phyloP scores from a whole-genome alignment of 495 filamentous ascomycete genomes.

The Penicillium nucicola region DNA sequence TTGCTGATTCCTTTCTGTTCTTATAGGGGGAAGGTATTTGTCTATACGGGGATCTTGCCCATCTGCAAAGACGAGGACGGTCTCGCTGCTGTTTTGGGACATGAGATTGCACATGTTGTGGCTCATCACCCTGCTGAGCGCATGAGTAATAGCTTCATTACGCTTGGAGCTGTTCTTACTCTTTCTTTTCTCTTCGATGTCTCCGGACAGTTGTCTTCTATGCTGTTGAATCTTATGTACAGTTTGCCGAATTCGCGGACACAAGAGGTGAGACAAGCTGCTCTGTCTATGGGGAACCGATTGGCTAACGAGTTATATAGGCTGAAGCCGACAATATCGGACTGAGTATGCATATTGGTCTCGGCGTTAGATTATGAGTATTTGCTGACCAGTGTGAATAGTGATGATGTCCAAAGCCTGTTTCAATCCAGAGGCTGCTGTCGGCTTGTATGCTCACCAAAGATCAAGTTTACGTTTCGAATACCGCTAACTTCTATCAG shows the following conservation, averaged over 20 bases:
- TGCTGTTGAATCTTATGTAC: conserved; percentile 60
- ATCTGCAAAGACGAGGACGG: conserved; percentile 70
- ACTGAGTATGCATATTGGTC: conserved; percentile 44
- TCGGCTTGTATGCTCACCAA: conserved; percentile 44
- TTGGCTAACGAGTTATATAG: conserved; percentile 16
- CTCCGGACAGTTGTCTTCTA: conserved; percentile 40
- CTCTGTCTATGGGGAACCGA: background rate
- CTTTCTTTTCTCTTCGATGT: conserved; percentile 50
- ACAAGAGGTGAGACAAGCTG: conserved; percentile 50
- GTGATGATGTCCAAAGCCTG: conserved; percentile 63
- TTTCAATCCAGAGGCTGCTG: conserved; percentile 73
- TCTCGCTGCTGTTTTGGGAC: conserved; percentile 79
- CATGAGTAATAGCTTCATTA: conserved; percentile 60
- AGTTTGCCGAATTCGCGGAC: conserved; percentile 66
- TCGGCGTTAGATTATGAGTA: conserved; percentile 33
- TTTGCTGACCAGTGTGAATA: conserved; percentile 16
- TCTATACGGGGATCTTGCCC: conserved; percentile 78
- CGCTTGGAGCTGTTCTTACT: conserved; percentile 50
- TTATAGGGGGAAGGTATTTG: conserved; percentile 80
- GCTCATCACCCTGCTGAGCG: conserved; percentile 77
- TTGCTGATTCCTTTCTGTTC: background rate
- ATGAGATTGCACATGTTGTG: conserved; percentile 93
- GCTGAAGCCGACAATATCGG: conserved; percentile 86
- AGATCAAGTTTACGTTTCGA: background rate
- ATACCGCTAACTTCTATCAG: conserved; percentile 14